A percentile compares a stretch with the other conserved stretches of the same genome.
These are phyloP conservation scores for Trichophyton equinum DNA, from an alignment of 2,329 filamentous ascomycete genomes.

Conservation along the genomic window DNA sequence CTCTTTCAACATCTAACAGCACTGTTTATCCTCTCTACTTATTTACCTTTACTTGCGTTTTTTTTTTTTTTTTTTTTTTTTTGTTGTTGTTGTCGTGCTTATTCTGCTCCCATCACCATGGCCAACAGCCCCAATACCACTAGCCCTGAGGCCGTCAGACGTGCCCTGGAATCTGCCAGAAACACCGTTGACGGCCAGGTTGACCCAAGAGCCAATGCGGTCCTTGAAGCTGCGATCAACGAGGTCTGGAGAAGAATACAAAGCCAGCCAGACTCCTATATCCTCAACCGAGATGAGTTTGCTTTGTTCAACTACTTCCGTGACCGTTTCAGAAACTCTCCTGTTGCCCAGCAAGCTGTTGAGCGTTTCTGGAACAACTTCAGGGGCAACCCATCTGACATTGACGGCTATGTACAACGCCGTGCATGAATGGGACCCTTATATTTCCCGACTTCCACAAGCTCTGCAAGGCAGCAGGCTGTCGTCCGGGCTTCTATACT, in stretches of 20 bases:
- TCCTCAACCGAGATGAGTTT: slow-evolving; percentile 67
- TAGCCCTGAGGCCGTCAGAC: slow-evolving; percentile 40
- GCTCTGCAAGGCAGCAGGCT: not conserved
- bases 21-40: not conserved
- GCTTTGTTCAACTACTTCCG: slow-evolving; percentile 79
- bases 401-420: slow-evolving; percentile 14
- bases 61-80: too few species aligned
- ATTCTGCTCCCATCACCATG: slow-evolving; percentile 16
- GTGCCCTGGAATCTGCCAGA: slow-evolving; percentile 63
- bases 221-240: slow-evolving; percentile 52
- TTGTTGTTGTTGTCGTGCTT: too few species aligned
- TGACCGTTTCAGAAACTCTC: slow-evolving; percentile 46
- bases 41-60: not conserved
- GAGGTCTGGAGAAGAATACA: slow-evolving; percentile 58
- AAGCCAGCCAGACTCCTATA: slow-evolving; percentile 51
- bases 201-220: slow-evolving; percentile 49
- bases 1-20: not conserved
- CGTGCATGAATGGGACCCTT: not conserved
- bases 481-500: not conserved
- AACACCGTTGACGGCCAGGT: slow-evolving; percentile 55
- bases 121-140: slow-evolving; percentile 24
- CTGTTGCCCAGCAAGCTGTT: slow-evolving; percentile 40
- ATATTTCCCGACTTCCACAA: not conserved
- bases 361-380: slow-evolving; percentile 45
- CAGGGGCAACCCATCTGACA: slow-evolving; percentile 17